Conservation (phyloP, 1,139 yeast genomes). For the Pichia sp. region DNA sequence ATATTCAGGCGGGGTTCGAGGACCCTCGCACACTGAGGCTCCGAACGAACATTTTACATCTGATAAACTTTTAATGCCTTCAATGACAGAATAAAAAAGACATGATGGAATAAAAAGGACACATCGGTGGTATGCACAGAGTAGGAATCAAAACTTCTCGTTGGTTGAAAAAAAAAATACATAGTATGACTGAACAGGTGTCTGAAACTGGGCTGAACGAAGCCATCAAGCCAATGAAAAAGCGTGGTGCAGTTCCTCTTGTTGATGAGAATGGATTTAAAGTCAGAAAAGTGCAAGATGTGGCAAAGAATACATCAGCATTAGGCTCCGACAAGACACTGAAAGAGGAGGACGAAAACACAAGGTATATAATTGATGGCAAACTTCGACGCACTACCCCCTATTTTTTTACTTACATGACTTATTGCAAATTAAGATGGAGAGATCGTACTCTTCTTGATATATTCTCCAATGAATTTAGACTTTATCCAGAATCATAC, state of each 20-base stretch:
- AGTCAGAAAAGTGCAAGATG: conserved; percentile 43
- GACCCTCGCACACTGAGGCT: neutral
- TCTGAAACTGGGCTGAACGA: neutral
- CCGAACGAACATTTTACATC: neutral
- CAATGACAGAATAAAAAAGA: neutral
- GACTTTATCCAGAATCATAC: conserved; percentile 70
- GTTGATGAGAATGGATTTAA: conserved; percentile 50
- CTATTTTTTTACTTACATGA: conserved; percentile 81
- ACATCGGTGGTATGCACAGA: neutral
- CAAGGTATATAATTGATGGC: conserved; percentile 50
- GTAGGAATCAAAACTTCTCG: neutral
- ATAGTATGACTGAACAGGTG: neutral
- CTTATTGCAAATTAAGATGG: conserved; percentile 93
- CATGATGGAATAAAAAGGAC: neutral
- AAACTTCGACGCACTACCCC: conserved; percentile 72
- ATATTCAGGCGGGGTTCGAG: neutral
- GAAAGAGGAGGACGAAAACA: conserved; percentile 50
- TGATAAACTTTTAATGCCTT: neutral
- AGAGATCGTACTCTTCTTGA: conserved; percentile 73
- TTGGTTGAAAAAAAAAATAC: neutral
- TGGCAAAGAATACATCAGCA: conserved; percentile 41
- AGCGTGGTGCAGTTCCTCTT: conserved; percentile 20
- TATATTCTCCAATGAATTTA: conserved; percentile 75
- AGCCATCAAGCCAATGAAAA: neutral
- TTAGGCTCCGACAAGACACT: conserved; percentile 45